phyloP scores from a whole-genome alignment of 148 eudicot genomes.

The Cornus florida region DNA sequence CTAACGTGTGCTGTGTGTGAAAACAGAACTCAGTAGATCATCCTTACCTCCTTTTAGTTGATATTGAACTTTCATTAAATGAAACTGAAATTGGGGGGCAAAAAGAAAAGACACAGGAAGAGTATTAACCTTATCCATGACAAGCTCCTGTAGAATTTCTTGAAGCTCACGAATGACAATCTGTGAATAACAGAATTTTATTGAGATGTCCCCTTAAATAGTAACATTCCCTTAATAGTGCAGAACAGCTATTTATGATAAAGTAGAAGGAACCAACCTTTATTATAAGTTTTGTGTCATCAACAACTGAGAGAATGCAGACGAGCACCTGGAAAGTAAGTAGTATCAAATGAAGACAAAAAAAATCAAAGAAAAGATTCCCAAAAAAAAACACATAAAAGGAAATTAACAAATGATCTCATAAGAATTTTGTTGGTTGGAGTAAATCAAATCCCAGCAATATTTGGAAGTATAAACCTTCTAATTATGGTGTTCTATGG shows the following conservation, averaged over 20 bases:
- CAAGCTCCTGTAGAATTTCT: conserved; percentile 58
- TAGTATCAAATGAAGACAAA: not conserved
- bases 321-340: conserved; percentile 65
- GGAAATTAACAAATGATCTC: not conserved
- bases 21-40: not conserved
- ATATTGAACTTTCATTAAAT: not conserved
- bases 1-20: not conserved
- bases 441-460: too few relatives aligned
- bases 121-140: conserved; percentile 65
- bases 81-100: not conserved
- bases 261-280: conserved; percentile 49
- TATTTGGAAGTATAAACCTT: too few relatives aligned
- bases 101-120: conserved; percentile 1
- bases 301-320: conserved; percentile 73
- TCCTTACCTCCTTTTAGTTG: not conserved
- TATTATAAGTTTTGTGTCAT: conserved; percentile 83
- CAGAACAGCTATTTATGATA: not conserved
- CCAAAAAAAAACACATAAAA: not conserved
- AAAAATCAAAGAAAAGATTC: not conserved
- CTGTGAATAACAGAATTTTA: conserved; percentile 36
- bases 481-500: too few relatives aligned
- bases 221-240: not conserved
- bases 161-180: conserved; percentile 67
- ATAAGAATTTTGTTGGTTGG: not conserved
- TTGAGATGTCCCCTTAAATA: not conserved